Evolutionary conservation across 1,284 basidiomycete genomes (phyloP).

Genomic region (Ganoderma lucidum): DNA sequence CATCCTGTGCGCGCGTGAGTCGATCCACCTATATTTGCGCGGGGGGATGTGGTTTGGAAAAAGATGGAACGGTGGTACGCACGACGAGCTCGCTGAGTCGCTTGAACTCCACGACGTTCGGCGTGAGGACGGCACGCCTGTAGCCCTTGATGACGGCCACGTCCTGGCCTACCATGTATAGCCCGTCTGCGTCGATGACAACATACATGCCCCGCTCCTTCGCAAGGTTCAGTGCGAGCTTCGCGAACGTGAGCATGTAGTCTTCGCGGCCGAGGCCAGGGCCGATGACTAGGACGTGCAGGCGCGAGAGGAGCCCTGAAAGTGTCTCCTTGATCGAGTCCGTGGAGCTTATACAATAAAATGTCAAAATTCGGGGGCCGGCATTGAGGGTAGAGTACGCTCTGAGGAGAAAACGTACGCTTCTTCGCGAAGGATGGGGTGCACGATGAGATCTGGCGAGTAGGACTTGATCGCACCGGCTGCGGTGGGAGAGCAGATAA

Average conservation of each 20-base stretch:
- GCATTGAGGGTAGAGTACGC: neutral
- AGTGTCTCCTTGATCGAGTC: constrained; percentile 66
- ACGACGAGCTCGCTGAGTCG: constrained; percentile 82
- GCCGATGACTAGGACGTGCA: constrained; percentile 93
- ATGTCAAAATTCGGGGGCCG: neutral
- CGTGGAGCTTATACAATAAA: constrained; percentile 45
- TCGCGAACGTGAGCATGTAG: constrained; percentile 87
- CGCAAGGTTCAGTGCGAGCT: constrained; percentile 58
- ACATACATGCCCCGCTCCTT: constrained; percentile 78
- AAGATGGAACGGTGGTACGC: constrained; percentile 35
- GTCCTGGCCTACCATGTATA: constrained; percentile 83
- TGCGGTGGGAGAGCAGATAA: constrained; percentile 94
- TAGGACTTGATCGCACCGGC: constrained; percentile 95
- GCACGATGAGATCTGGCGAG: constrained; percentile 95
- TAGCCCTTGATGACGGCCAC: constrained; percentile 83
- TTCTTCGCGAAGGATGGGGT: constrained; percentile 83
- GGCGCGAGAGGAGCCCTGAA: constrained; percentile 77
- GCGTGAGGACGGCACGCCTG: constrained; percentile 85
- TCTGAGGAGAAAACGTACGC: constrained; percentile 38
- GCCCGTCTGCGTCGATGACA: constrained; percentile 93
- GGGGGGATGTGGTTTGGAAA: neutral
- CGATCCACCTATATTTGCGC: neutral
- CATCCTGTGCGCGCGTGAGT: constrained; percentile 46
- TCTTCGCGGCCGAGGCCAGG: constrained; percentile 91
- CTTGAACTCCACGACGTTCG: constrained; percentile 95